Base-by-base conservation (phyloP, 208 protist genomes). In the Trichomonas gallinae region DNA sequence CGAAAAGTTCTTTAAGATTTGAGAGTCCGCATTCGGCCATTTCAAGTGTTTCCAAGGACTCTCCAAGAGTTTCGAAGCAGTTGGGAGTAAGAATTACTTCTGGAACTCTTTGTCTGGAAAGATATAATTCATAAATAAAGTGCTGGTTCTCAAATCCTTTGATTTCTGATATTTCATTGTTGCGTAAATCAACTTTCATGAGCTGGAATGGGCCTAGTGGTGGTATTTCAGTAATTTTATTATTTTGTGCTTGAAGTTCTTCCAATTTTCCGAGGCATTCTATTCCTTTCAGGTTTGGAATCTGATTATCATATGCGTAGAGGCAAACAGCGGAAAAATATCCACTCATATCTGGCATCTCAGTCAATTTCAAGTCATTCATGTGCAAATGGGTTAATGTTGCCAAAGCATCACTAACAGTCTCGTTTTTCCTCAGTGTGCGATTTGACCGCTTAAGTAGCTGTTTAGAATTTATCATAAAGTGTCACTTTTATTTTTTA, bases 221-320 rank as follows among this genome's bases (percentile, higher is more conserved):
- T 38, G 44, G 44, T 26, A 93, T 93, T 93, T 93, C 87, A 38
- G 87, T 51, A 34, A 93, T 48, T 51, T 93, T 31, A 51, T 93
- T 93, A 93, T 93, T 42, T 51, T 93, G 87, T 21, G 44, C 40
- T 93, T 93, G 87, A 51, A 93, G 13, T 51, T 93, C 87, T 51
- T 93, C 87, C 6, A 93, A 44, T 34, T 48, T 42, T 34, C 31
- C 87, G 0, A 93, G 26, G 15, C 26, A 34, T 58, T 93, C 87
- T 23, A 93, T 93, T n/a, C 87, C 87, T 40, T 93, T 42, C 8
- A 93, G 44, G 31, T 26, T 93, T 93, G 42, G 0, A 8, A 93
- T 0, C 0, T 48, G 4, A 38, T 93, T 93, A 36, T 93, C 44
- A 15, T 93, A 93, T 23, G n/a, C 23, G 46, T 93, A 93, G 3